Evolutionary conservation across 108 stramenopile species (phyloP).

Genomic region (Bacterosira constricta): DNA sequence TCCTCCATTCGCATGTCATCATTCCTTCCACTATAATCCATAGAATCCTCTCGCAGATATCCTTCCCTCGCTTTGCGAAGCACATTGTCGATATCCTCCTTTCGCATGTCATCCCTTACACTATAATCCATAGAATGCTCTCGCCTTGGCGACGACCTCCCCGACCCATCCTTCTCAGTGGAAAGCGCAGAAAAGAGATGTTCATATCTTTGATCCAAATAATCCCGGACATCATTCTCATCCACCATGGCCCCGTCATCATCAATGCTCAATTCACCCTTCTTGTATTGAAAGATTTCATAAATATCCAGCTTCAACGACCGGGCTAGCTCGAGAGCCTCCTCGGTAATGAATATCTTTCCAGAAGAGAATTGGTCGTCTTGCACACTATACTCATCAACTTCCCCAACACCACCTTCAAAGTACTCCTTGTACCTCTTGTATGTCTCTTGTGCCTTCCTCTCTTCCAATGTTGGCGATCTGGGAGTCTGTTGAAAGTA

Average conservation of each 20-base stretch:
- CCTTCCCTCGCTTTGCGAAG: not conserved
- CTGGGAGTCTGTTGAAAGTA: too few relatives aligned
- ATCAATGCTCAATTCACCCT: not conserved
- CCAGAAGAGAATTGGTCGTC: not conserved
- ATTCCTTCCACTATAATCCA: not conserved
- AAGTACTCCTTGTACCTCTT: not conserved
- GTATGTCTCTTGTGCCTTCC: not conserved
- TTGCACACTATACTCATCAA: not conserved
- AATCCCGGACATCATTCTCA: constrained; percentile 1
- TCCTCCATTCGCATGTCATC: not conserved
- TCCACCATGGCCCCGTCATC: not conserved
- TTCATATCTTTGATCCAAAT: constrained; percentile 9
- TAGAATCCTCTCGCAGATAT: too few relatives aligned
- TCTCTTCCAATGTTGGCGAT: not conserved
- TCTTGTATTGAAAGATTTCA: constrained; percentile 9
- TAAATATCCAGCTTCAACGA: constrained; percentile 18
- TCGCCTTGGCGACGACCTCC: too few relatives aligned
- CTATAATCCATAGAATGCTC: not conserved
- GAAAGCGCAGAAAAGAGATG: not conserved
- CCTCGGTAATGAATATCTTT: constrained; percentile 12
- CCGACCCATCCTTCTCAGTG: not conserved
- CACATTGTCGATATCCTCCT: not conserved
- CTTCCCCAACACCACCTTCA: not conserved
- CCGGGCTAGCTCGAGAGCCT: constrained; percentile 24
- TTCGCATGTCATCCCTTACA: not conserved